Evolutionary conservation across 1,284 basidiomycete species (phyloP), one percentile per base, ranked within the genome.

Genomic region (Cutaneotrichosporon spelunceum): DNA sequence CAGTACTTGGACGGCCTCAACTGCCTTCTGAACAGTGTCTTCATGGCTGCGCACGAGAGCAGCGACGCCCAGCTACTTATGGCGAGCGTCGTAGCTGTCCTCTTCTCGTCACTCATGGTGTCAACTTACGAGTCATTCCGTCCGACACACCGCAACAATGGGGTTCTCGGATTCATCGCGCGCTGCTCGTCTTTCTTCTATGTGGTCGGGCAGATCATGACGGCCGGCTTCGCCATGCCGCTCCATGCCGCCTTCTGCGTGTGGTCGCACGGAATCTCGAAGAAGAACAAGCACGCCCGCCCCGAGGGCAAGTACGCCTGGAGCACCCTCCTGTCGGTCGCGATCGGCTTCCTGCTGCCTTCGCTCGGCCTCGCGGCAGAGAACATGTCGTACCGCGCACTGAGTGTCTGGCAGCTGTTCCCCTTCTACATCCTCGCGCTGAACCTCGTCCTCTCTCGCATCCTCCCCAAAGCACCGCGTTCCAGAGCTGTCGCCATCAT

Each of bases 321-420:
- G 63, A 23, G 57, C 8, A 49, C 57, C 26, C 48, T 62, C 24
- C 21, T 62, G 26, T 16, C 57, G 11, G 36, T 48, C 4, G 11
- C 42, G 2, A 11, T 54, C 23, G 63, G 63, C 13, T 56, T 53
- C 19, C 6, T 58, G 8, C 27, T 39, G 1, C 59, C 64, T 4
- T 47, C 59, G n/a, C 33, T 60, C 8, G 53, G 33, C 45, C n/a
- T 59, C 10, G 34, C 56, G 24, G 1, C 7, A n/a, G 19, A 47
- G 30, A 29, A 49, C 11, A 59, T 44, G 21, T 19, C 27, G 11
- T 66, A 56, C 56, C 21, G 13, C n/a, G 48, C 61, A 4, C 53
- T 66, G 24, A 21, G 53, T 5, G 19, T 61, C 34, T 66, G 64
- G 64, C 64, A 66, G 39, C 59, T 59, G 3, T 66, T 66, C 64